Percentiles rank a stretch among this genome's conserved stretches.
phyloP scores from a whole-genome alignment of 164 flowering plant species.

The Vitis rotundifolia region DNA sequence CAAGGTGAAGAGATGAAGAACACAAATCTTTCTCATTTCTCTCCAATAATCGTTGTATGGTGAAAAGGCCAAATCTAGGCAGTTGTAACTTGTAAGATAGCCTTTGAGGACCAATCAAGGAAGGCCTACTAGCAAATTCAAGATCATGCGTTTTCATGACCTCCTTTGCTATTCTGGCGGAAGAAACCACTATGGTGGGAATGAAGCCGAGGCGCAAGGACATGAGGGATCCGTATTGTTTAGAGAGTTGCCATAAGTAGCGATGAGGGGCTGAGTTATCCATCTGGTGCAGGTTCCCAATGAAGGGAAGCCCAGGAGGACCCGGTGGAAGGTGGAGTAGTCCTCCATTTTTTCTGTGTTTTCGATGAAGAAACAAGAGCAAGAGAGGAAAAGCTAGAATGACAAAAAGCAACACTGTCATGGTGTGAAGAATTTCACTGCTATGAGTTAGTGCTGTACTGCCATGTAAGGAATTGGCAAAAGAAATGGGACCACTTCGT shows the following conservation, averaged over 20 bases:
- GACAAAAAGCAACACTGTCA: too few relatives aligned
- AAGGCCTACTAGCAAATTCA: conserved; percentile 10
- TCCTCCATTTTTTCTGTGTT: too few relatives aligned
- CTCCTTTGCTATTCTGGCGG: conserved; percentile 17
- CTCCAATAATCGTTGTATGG: neutral
- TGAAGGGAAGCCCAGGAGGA: conserved; percentile 17
- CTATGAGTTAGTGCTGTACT: too few relatives aligned
- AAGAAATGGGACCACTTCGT: too few relatives aligned
- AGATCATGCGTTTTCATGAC: conserved; percentile 20
- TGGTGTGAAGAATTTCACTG: too few relatives aligned
- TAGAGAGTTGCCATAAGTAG: conserved; percentile 10
- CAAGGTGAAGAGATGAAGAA: conserved; percentile 15
- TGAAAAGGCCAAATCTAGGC: conserved; percentile 1
- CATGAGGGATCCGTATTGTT: conserved; percentile 21
- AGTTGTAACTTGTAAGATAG: conserved; percentile 7
- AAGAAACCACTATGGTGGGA: conserved; percentile 22
- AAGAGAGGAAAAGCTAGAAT: too few relatives aligned
- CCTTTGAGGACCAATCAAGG: neutral
- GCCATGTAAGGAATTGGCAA: too few relatives aligned
- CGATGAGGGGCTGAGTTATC: conserved; percentile 1
- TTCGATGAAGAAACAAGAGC: too few relatives aligned
- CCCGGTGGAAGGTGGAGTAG: conserved; percentile 5
- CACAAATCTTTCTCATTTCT: neutral
- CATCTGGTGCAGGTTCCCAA: conserved; percentile 26
- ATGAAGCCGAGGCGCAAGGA: conserved; percentile 17